A percentile compares a stretch with the other conserved stretches of the same genome.
Evolutionary conservation across 441 rosid species (phyloP).

Genomic region (Populus trichocarpa): DNA sequence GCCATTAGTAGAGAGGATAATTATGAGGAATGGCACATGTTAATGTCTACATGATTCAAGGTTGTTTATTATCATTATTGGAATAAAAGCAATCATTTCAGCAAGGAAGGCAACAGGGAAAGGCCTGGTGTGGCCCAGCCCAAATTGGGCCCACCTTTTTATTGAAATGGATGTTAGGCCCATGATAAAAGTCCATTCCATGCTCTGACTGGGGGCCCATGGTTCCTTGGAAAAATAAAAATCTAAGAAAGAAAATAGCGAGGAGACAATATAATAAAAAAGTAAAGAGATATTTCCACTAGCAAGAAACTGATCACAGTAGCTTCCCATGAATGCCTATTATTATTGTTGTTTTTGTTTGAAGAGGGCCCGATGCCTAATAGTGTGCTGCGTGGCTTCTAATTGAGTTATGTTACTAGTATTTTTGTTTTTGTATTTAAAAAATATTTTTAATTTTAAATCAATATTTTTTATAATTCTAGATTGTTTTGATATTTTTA

Average conservation of each 20-base stretch:
- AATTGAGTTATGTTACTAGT: too few species aligned
- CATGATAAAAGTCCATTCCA: neutral
- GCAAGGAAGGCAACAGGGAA: too few species aligned
- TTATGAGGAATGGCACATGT: conserved; percentile 28
- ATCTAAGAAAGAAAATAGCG: too few species aligned
- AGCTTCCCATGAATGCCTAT: too few species aligned
- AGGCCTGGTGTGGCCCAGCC: neutral
- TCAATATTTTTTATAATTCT: too few species aligned
- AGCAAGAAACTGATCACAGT: neutral
- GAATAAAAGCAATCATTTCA: neutral
- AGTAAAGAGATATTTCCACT: neutral
- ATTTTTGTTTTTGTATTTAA: too few species aligned
- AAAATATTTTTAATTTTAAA: too few species aligned
- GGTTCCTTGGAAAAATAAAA: neutral
- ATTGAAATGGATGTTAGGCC: neutral
- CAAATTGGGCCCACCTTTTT: neutral
- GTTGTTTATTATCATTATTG: conserved; percentile 2
- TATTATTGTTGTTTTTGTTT: too few species aligned
- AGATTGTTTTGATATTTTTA: too few species aligned
- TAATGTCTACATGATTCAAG: conserved; percentile 14
- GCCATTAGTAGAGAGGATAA: neutral
- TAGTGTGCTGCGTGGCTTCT: too few species aligned
- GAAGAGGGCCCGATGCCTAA: too few species aligned
- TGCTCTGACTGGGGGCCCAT: neutral
- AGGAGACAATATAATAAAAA: too few species aligned